phyloP scores from a whole-genome alignment of 2,329 filamentous ascomycete genomes.

The Sporothrix schenckii region DNA sequence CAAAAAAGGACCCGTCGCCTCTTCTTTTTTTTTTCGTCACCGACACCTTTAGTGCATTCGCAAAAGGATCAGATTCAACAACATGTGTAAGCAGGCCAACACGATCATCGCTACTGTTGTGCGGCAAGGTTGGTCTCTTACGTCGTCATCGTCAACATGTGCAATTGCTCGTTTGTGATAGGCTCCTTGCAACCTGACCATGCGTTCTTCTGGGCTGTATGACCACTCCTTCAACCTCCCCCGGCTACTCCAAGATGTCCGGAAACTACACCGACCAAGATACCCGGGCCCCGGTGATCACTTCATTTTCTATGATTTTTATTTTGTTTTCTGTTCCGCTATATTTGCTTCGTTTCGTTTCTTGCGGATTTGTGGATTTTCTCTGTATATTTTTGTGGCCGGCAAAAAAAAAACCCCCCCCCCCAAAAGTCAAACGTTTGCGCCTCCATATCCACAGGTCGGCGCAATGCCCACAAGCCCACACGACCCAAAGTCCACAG shows the following conservation, averaged over 20 bases:
- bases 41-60: not conserved
- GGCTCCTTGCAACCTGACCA: not conserved
- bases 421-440: not conserved
- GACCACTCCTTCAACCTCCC: too few species aligned
- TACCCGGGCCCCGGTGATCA: constrained; percentile 4
- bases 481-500: too few species aligned
- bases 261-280: constrained; percentile 12
- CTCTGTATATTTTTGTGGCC: not conserved
- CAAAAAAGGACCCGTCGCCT: constrained; percentile 14
- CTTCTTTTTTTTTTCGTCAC: not conserved
- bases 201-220: not conserved
- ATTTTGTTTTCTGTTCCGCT: not conserved
- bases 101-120: not conserved
- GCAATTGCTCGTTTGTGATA: constrained; percentile 8
- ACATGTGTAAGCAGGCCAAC: not conserved
- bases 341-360: not conserved
- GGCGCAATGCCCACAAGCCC: not conserved
- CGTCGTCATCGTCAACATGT: not conserved
- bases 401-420: not conserved
- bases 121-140: not conserved
- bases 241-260: not conserved
- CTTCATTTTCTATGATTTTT: not conserved
- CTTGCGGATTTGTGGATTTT: not conserved
- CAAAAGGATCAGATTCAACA: not conserved
- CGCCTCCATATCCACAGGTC: not conserved